Evolutionary conservation across 306 rosid genomes (phyloP).

Genomic region (Quillaja saponaria): DNA sequence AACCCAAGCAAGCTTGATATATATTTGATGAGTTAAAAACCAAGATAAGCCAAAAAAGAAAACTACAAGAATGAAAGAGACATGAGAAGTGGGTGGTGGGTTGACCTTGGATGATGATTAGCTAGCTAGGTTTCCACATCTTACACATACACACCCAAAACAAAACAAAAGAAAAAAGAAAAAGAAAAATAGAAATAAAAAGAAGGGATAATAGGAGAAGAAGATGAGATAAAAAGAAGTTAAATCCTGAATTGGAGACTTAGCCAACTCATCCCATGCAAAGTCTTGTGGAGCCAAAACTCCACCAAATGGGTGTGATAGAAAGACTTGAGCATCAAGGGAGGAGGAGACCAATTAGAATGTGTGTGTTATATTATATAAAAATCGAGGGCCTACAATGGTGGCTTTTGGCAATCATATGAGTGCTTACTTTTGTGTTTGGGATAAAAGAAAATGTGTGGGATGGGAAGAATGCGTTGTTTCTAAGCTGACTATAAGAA

Average conservation of each 20-base stretch:
- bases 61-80: conserved; percentile 33
- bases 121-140: too few species aligned
- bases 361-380: conserved; percentile 42
- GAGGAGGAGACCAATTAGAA: conserved; percentile 31
- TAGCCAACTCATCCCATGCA: conserved; percentile 47
- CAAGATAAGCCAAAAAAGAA: not conserved
- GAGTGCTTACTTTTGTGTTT: conserved; percentile 60
- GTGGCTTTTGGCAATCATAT: conserved; percentile 57
- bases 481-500: conserved; percentile 68
- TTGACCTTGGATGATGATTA: conserved; percentile 36
- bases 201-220: conserved; percentile 29
- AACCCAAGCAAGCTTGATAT: not conserved
- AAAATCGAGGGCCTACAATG: conserved; percentile 53
- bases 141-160: not conserved
- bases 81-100: conserved; percentile 41
- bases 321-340: conserved; percentile 34
- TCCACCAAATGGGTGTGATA: conserved; percentile 36
- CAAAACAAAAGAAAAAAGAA: too few species aligned
- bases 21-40: conserved; percentile 3
- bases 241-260: conserved; percentile 33
- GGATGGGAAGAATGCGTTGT: conserved; percentile 67
- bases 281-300: conserved; percentile 52
- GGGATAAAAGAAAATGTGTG: conserved; percentile 51
- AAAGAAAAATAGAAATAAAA: not conserved
- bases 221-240: conserved; percentile 37